These are phyloP conservation scores for Pichia sp. DNA, from an alignment of 1,139 yeast genomes.

Conservation along the genomic window DNA sequence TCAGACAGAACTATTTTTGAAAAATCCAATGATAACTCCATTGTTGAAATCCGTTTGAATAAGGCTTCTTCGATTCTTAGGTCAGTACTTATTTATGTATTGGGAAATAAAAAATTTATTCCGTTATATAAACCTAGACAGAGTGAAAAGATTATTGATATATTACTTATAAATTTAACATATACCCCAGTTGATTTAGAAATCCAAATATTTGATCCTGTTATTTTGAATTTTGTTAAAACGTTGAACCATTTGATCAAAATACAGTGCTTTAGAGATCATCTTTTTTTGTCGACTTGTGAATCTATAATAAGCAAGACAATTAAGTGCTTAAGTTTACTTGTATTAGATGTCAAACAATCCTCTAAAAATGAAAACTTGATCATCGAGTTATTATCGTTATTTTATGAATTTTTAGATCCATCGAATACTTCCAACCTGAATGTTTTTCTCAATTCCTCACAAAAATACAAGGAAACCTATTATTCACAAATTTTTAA, in stretches of 20 bases:
- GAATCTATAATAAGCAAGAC: constrained; percentile 27
- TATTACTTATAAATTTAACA: constrained; percentile 26
- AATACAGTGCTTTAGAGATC: constrained; percentile 36
- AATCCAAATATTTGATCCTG: constrained; percentile 31
- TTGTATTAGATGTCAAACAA: constrained; percentile 8
- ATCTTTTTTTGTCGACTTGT: constrained; percentile 36
- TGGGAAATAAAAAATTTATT: constrained; percentile 16
- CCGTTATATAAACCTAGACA: constrained; percentile 33
- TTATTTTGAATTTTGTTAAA: constrained; percentile 34
- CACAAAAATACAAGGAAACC: constrained; percentile 1
- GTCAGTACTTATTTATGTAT: constrained; percentile 30
- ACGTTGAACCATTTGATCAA: constrained; percentile 31
- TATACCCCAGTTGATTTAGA: constrained; percentile 13
- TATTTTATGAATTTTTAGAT: constrained; percentile 29
- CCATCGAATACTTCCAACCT: constrained; percentile 29
- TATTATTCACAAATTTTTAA: constrained; percentile 29
- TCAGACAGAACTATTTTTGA: constrained; percentile 37
- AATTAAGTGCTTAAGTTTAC: constrained; percentile 23
- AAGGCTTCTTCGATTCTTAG: constrained; percentile 38
- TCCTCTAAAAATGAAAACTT: constrained; percentile 21
- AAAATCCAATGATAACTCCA: constrained; percentile 27
- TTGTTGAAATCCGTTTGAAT: constrained; percentile 39
- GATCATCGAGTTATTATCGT: constrained; percentile 29
- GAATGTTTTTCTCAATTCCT: constrained; percentile 23
- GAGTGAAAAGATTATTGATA: constrained; percentile 29